A percentile compares a stretch with the other conserved stretches of the same genome.
Conservation (phyloP, 345 rosid species). For the Hibiscus tridactylites region DNA sequence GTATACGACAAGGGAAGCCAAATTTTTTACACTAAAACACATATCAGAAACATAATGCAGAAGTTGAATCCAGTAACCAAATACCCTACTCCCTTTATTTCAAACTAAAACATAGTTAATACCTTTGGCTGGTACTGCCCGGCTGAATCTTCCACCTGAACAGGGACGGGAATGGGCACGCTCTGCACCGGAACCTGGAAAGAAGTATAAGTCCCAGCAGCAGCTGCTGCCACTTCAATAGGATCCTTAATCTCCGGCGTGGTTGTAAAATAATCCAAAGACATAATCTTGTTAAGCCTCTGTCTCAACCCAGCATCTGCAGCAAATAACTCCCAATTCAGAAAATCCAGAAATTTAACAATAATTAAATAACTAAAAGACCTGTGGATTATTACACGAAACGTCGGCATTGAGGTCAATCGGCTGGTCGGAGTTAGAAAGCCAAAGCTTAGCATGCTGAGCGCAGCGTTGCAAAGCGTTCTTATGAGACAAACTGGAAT, state of each 20-base stretch:
- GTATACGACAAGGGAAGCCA: not conserved
- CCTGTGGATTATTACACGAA: slow-evolving; percentile 52
- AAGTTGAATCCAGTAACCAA: not conserved
- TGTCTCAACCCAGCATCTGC: slow-evolving; percentile 71
- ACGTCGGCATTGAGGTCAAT: slow-evolving; percentile 42
- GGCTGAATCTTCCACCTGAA: slow-evolving; percentile 32
- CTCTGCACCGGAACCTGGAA: slow-evolving; percentile 50
- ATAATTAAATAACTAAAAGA: not conserved
- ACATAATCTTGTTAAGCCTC: slow-evolving; percentile 74
- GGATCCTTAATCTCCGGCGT: slow-evolving; percentile 85
- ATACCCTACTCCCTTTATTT: not conserved
- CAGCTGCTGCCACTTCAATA: slow-evolving; percentile 72
- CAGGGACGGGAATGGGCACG: slow-evolving; percentile 24
- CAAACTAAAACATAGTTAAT: slow-evolving; percentile 4
- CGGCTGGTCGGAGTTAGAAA: slow-evolving; percentile 56
- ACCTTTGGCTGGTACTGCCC: slow-evolving; percentile 45
- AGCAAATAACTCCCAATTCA: slow-evolving; percentile 4
- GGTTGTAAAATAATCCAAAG: slow-evolving; percentile 68
- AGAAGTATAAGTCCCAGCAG: slow-evolving; percentile 47
- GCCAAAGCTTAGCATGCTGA: slow-evolving; percentile 74
- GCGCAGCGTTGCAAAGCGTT: slow-evolving; percentile 64
- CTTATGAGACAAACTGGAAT: slow-evolving; percentile 71
- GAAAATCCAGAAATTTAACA: not conserved
- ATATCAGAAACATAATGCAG: not conserved
- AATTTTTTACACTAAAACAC: not conserved